These are phyloP conservation scores for Cercophora sp. DNA, from an alignment of 495 filamentous ascomycete genomes.

Conservation along the genomic window DNA sequence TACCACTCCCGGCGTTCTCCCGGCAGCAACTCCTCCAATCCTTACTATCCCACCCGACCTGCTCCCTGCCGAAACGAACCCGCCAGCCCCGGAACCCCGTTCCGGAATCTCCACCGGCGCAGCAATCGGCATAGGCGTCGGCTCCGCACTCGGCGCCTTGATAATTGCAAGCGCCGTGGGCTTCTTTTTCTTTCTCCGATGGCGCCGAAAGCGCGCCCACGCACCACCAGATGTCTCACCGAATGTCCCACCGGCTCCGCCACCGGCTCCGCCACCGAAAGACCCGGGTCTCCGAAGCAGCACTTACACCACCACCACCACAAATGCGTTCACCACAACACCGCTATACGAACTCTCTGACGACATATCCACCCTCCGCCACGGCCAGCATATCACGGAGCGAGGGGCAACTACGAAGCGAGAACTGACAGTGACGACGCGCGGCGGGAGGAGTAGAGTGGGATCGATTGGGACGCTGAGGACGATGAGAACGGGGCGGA, in stretches of 20 bases:
- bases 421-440: background rate
- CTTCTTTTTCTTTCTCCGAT: conserved; percentile 21
- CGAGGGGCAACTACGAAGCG: background rate
- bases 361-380: background rate
- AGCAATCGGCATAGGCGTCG: conserved; percentile 27
- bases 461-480: background rate
- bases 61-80: background rate
- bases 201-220: conserved; percentile 5
- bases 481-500: background rate
- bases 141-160: conserved; percentile 20
- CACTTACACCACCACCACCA: background rate
- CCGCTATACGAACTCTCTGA: background rate
- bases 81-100: background rate
- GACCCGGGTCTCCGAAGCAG: background rate
- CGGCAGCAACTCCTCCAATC: background rate
- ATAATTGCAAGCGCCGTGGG: conserved; percentile 13
- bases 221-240: too few relatives aligned
- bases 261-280: background rate
- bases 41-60: conserved; percentile 2
- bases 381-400: background rate
- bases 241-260: background rate
- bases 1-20: background rate
- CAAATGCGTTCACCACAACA: background rate
- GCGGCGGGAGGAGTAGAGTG: background rate
- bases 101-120: conserved; percentile 22